Conservation (phyloP, 2,329 filamentous ascomycete species). For the Xylariaceae sp. region DNA sequence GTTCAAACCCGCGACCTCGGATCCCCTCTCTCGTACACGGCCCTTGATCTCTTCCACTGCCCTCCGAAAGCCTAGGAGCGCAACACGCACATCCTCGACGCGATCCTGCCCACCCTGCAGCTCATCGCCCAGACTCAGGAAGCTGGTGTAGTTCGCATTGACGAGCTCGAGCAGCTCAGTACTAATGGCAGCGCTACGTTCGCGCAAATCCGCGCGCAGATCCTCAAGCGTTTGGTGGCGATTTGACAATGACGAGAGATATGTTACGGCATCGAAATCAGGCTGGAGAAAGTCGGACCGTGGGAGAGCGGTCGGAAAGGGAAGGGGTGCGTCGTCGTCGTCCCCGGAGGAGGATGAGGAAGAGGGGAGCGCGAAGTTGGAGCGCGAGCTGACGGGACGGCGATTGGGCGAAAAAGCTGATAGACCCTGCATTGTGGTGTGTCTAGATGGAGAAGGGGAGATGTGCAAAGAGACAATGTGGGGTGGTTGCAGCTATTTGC, state of each 20-base stretch:
- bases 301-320: constrained; percentile 81
- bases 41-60: constrained; percentile 72
- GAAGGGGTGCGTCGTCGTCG: constrained; percentile 65
- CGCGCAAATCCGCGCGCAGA: constrained; percentile 77
- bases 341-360: constrained; percentile 31
- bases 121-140: constrained; percentile 76
- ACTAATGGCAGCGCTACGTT: constrained; percentile 73
- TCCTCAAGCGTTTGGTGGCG: constrained; percentile 97
- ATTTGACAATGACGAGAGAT: constrained; percentile 75
- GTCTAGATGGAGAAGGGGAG: not conserved
- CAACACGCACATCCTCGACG: constrained; percentile 84
- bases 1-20: constrained; percentile 59
- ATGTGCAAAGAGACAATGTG: too few relatives aligned
- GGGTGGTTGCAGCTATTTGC: too few relatives aligned
- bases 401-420: constrained; percentile 23
- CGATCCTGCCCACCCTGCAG: constrained; percentile 85
- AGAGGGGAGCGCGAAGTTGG: constrained; percentile 38
- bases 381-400: constrained; percentile 26
- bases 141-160: constrained; percentile 91
- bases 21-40: constrained; percentile 58
- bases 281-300: constrained; percentile 76
- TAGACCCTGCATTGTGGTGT: constrained; percentile 18
- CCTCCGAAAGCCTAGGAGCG: constrained; percentile 77
- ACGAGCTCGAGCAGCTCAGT: constrained; percentile 90
- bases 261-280: constrained; percentile 73